Evolutionary conservation across 306 rosid genomes (phyloP).

Genomic region (Casuarina glauca): DNA sequence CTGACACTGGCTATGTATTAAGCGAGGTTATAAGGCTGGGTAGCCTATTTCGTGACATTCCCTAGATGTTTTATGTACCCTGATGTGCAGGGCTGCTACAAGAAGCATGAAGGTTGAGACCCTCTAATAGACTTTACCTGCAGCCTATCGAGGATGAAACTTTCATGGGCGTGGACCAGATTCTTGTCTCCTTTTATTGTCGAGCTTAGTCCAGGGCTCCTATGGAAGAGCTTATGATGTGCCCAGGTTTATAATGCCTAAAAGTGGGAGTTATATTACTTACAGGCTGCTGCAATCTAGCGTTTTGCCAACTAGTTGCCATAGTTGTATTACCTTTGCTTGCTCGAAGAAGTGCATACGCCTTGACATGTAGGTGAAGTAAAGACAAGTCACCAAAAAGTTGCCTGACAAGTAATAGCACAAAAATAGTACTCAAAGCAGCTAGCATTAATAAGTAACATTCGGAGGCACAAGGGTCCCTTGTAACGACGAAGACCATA

Average conservation of each 20-base stretch:
- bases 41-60: background rate
- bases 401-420: background rate
- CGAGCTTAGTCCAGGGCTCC: background rate
- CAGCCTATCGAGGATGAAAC: background rate
- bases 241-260: background rate
- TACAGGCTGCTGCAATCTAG: background rate
- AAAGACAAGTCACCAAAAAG: background rate
- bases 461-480: slow-evolving; percentile 7
- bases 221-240: background rate
- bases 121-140: background rate
- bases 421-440: slow-evolving; percentile 20
- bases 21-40: background rate
- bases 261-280: background rate
- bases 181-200: background rate
- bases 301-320: background rate
- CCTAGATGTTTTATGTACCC: background rate
- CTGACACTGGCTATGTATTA: background rate
- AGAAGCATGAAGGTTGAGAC: background rate
- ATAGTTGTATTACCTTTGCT: background rate
- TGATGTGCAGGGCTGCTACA: background rate
- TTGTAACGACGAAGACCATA: slow-evolving; percentile 28
- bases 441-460: slow-evolving; percentile 9
- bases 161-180: background rate
- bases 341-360: background rate
- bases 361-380: background rate